A percentile compares a stretch with the other conserved stretches of the same genome.
Evolutionary conservation across 805 yeast species (phyloP).

Genomic region (Metschnikowia baotianmanensis): DNA sequence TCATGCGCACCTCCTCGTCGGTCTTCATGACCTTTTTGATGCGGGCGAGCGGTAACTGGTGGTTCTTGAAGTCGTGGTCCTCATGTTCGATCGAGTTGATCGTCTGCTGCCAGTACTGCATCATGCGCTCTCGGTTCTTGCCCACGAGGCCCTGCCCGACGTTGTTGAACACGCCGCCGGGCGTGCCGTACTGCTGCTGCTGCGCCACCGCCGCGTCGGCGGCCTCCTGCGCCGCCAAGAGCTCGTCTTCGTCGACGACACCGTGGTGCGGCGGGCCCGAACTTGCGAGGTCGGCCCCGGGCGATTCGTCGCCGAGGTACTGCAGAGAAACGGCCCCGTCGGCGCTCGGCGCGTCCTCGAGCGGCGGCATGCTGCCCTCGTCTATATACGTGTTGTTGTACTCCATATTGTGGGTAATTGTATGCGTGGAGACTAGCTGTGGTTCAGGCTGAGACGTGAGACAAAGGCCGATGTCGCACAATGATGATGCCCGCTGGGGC

Average conservation of each 20-base stretch:
- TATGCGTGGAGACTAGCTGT: background rate
- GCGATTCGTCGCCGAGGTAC: conserved; percentile 9
- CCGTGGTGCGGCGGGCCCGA: conserved; percentile 10
- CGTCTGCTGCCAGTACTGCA: conserved; percentile 97
- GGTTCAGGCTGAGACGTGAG: too few relatives aligned
- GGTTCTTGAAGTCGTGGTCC: conserved; percentile 89
- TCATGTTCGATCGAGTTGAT: conserved; percentile 88
- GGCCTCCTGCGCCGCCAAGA: conserved; percentile 45
- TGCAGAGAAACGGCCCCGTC: conserved; percentile 20
- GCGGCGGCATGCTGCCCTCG: conserved; percentile 24
- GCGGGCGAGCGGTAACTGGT: conserved; percentile 92
- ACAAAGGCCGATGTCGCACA: too few relatives aligned
- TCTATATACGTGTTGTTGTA: conserved; percentile 32
- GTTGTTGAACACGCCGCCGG: conserved; percentile 72
- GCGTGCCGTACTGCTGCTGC: conserved; percentile 38
- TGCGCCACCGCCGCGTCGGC: conserved; percentile 48
- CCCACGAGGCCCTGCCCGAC: conserved; percentile 64
- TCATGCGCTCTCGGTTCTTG: conserved; percentile 77
- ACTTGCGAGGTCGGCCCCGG: conserved; percentile 8
- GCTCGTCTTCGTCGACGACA: conserved; percentile 40
- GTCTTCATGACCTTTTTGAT: conserved; percentile 98
- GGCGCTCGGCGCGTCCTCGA: conserved; percentile 20
- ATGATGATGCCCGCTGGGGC: too few relatives aligned
- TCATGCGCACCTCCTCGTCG: conserved; percentile 96
- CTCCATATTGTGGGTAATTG: conserved; percentile 14